phyloP scores from a whole-genome alignment of 73 alveolate genomes.

The Diophrys sp. region DNA sequence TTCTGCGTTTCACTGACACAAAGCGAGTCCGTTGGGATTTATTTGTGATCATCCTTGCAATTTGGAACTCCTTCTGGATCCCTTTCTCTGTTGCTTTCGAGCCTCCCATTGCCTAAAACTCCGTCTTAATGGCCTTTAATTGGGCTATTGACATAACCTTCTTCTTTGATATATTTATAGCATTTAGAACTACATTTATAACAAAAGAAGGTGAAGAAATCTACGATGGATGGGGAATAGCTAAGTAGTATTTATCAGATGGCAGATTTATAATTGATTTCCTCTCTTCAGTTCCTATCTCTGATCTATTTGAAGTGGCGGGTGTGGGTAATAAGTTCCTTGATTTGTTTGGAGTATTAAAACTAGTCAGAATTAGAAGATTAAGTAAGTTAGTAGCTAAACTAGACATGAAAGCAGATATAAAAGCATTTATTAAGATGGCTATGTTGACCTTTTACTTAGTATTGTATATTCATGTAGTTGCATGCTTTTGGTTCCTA shows the following conservation, averaged over 20 bases:
- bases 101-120: conserved; percentile 19
- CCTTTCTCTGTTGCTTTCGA: conserved; percentile 54
- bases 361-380: conserved; percentile 47
- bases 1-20: background rate
- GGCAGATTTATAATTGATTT: conserved; percentile 40
- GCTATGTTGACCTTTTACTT: conserved; percentile 36
- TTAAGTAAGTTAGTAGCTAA: conserved; percentile 30
- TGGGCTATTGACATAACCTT: conserved; percentile 50
- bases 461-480: conserved; percentile 44
- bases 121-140: conserved; percentile 13
- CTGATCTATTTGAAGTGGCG: background rate
- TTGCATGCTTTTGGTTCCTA: conserved; percentile 57
- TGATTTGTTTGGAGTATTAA: conserved; percentile 37
- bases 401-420: conserved; percentile 31
- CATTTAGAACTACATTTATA: conserved; percentile 61
- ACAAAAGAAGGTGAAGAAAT: conserved; percentile 60
- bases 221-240: conserved; percentile 40
- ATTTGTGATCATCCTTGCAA: conserved; percentile 41
- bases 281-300: conserved; percentile 18
- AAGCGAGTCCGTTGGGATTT: conserved; percentile 56
- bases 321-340: background rate
- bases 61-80: conserved; percentile 42
- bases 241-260: conserved; percentile 39
- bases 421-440: conserved; percentile 31
- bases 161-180: conserved; percentile 48